Base-by-base conservation (phyloP, 148 eudicot genomes). In the Heliosperma pusillum region DNA sequence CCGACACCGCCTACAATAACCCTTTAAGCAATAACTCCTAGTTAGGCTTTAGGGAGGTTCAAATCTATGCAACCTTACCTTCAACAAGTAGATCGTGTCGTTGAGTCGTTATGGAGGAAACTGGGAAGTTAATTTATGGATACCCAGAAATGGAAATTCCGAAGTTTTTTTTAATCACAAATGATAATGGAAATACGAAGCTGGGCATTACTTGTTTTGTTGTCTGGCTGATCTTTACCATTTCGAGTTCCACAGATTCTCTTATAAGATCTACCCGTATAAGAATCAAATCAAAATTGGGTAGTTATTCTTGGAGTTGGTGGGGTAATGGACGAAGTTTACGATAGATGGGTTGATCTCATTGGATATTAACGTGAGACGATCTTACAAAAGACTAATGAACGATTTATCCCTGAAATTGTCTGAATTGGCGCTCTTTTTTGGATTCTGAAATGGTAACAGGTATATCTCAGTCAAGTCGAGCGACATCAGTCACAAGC, bases 381-480 rank as follows among this genome's bases (percentile, higher is more conserved):
- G 42, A 1, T 36, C 42, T 36, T 36, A 36, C 42, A 36, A 6
- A 10, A 36, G 42, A 36, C 55, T n/a, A n/a, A n/a, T n/a, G n/a
- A n/a, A n/a, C n/a, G n/a, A n/a, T n/a, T n/a, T n/a, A n/a, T n/a
- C n/a, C n/a, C n/a, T n/a, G n/a, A n/a, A 50, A 12, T 11, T 70
- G 22, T 50, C 21, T 70, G 56, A 25, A 70, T 52, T 42, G 7
- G 17, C 12, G 0, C 10, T 24, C 52, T 0, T 22, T 69, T 69
- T 45, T 45, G 33, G 9, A 10, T 25, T 24, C 26, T 11, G 71
- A 22, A 68, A 68, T 69, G 72, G 36, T 70, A 81, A 76, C 62
- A 79, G 89, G 83, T 57, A 79, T 79, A 83, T 86, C 90, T 58
- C 81, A 72, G 63, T 80, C 87, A 74, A 87, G 80, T 78, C 77